Percentiles rank a stretch among this genome's conserved stretches.
Conservation (phyloP, 192 early-diverging fungal species). For the Backusella mclennaniae region DNA sequence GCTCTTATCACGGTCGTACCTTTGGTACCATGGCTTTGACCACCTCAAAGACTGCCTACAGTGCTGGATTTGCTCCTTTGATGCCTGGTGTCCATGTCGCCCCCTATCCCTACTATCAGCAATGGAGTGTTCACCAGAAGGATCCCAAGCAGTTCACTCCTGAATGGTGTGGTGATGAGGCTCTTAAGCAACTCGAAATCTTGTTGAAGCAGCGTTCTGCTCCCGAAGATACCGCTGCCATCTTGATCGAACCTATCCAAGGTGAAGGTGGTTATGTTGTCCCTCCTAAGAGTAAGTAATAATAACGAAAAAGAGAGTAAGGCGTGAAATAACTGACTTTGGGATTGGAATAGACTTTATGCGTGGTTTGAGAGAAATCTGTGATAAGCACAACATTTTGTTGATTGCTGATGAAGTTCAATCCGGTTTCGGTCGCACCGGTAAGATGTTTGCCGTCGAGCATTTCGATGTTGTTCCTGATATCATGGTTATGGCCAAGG, state of each 20-base stretch:
- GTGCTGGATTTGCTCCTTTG: constrained; percentile 36
- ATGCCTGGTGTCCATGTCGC: constrained; percentile 40
- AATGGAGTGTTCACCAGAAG: constrained; percentile 10
- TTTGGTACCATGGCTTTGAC: constrained; percentile 38
- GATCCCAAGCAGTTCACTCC: constrained; percentile 17
- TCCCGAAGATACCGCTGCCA: constrained; percentile 39
- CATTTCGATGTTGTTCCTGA: constrained; percentile 34
- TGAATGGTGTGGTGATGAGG: constrained; percentile 25
- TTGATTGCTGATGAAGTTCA: constrained; percentile 44
- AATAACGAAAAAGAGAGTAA: not conserved
- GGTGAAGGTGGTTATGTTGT: constrained; percentile 44
- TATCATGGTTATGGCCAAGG: constrained; percentile 44
- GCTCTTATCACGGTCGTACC: constrained; percentile 39
- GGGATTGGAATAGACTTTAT: constrained; percentile 10
- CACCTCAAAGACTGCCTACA: constrained; percentile 34
- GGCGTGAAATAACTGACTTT: not conserved
- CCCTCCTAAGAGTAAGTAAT: constrained; percentile 30
- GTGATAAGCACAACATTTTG: constrained; percentile 35
- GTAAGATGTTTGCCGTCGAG: constrained; percentile 42
- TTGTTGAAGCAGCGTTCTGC: constrained; percentile 37
- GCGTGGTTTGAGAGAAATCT: constrained; percentile 26
- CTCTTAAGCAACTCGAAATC: constrained; percentile 29
- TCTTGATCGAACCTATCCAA: constrained; percentile 41
- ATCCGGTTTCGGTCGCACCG: constrained; percentile 40
- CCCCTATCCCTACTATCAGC: constrained; percentile 27